Base-by-base conservation (phyloP, 495 filamentous ascomycete genomes). In the Aspergillus cavernicola region DNA sequence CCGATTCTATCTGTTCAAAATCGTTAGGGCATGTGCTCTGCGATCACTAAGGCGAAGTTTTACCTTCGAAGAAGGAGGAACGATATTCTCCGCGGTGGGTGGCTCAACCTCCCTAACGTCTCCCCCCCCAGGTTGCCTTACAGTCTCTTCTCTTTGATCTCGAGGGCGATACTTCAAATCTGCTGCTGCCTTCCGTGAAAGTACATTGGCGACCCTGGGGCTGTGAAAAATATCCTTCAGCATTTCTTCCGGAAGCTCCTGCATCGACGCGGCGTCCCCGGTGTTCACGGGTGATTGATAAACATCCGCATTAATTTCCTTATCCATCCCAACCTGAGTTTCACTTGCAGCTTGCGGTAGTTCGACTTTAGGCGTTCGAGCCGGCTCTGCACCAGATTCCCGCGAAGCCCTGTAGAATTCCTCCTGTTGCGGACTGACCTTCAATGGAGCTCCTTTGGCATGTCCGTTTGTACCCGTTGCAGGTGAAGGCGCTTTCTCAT, bases 151-250 rank as follows among this genome's bases (percentile, higher is more conserved):
- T 36, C 29, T 53, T 31, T 23, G 5, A 11, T 26, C 29, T 15
- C 7, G 12, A 20, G 44, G 5, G 15, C 31, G 36, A n/a, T 24
- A 46, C n/a, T 47, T 52, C 8, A 33, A 1, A 28, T 56, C 59
- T 8, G 59, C 57, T 12, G 52, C 44, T 9, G 63, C 43, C 42
- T 68, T 67, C 29, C 60, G 65, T 23, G 64, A 64, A 10, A 89
- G 64, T 61, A 80, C 71, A 40, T 74, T 72, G 22, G 84, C 81
- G 11, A 87, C 80, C 49, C 70, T 73, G 0, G 79, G 79, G 41
- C 77, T 85, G 19, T 79, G 76, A 59, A 88, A 88, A 6, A 87
- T 62, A 53, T 80, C 78, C 24, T 74, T 77, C 63, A 85, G 77
- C 61, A 84, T 70, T 33, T 80, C 80, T 26, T 85, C 78, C 12